Evolutionary conservation across 1,284 basidiomycete species (phyloP).

Genomic region (Inonotus obliquus): DNA sequence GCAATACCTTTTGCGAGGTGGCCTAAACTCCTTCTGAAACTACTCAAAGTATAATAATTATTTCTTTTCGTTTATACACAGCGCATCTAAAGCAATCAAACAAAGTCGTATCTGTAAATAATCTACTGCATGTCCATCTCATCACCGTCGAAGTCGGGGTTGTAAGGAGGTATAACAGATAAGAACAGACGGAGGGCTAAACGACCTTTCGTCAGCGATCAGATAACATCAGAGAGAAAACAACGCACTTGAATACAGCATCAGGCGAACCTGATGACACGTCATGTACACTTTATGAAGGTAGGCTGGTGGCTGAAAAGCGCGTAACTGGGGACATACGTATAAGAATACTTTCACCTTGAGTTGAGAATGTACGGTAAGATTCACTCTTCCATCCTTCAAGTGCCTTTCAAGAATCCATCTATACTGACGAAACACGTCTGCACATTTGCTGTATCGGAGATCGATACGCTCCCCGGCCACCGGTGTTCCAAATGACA

Average conservation of each 20-base stretch:
- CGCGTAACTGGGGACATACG: constrained; percentile 60
- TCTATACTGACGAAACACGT: constrained; percentile 95
- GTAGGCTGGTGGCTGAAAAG: constrained; percentile 98
- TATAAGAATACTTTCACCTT: constrained; percentile 15
- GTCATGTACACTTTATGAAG: constrained; percentile 99
- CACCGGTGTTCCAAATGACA: constrained; percentile 96
- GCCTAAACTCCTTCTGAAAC: too few relatives aligned
- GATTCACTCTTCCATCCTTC: constrained; percentile 93
- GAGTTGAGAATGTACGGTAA: not conserved
- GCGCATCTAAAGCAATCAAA: too few relatives aligned
- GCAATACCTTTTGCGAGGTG: too few relatives aligned
- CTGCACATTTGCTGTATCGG: constrained; percentile 92
- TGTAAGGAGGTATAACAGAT: constrained; percentile 78
- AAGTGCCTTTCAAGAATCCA: constrained; percentile 99
- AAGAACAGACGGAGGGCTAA: constrained; percentile 90
- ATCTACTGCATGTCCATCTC: constrained; percentile 99
- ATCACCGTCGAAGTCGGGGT: constrained; percentile 99
- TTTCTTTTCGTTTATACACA: too few relatives aligned
- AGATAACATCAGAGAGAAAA: not conserved
- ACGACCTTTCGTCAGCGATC: constrained; percentile 23
- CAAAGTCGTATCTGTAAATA: too few relatives aligned
- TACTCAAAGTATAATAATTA: too few relatives aligned
- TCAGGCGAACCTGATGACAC: constrained; percentile 96
- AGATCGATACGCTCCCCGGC: constrained; percentile 98
- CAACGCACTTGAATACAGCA: constrained; percentile 94